Conservation (phyloP, 306 rosid species). For the Trifolium fragiferum region DNA sequence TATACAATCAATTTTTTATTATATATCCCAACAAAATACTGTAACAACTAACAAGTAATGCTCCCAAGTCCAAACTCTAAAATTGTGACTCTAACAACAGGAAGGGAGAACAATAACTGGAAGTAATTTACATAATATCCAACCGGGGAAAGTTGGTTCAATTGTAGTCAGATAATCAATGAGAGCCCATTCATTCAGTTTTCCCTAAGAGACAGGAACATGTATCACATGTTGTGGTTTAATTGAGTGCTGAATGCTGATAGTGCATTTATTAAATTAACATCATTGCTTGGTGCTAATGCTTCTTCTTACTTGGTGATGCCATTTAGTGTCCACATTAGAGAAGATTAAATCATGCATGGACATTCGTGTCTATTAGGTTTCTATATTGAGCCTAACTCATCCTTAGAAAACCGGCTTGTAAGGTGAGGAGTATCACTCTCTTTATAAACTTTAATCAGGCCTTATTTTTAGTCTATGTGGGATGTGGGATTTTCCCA, state of each 20-base stretch:
- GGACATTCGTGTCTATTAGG: slow-evolving; percentile 3
- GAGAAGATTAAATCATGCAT: slow-evolving; percentile 16
- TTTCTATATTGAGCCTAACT: too few relatives aligned
- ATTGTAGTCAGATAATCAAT: neutral
- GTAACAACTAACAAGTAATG: slow-evolving; percentile 32
- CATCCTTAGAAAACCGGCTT: too few relatives aligned
- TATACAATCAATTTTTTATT: neutral
- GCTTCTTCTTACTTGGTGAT: slow-evolving; percentile 22
- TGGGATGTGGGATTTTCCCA: too few relatives aligned
- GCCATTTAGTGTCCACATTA: neutral
- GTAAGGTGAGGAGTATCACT: too few relatives aligned
- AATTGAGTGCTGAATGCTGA: slow-evolving; percentile 2
- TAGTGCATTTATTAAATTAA: neutral
- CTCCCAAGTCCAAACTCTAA: slow-evolving; percentile 27
- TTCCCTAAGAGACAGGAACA: slow-evolving; percentile 5
- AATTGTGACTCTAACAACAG: slow-evolving; percentile 11
- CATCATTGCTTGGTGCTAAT: neutral
- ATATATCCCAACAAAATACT: slow-evolving; percentile 14
- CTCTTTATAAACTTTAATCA: too few relatives aligned
- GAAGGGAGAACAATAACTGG: slow-evolving; percentile 16
- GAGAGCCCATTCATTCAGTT: slow-evolving; percentile 10
- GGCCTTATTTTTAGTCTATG: too few relatives aligned
- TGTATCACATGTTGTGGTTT: neutral
- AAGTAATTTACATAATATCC: slow-evolving; percentile 17
- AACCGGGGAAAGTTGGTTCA: slow-evolving; percentile 2